Percentiles rank a stretch among this genome's conserved stretches.
Evolutionary conservation across 345 rosid species (phyloP).

Genomic region (Corymbia maculata): DNA sequence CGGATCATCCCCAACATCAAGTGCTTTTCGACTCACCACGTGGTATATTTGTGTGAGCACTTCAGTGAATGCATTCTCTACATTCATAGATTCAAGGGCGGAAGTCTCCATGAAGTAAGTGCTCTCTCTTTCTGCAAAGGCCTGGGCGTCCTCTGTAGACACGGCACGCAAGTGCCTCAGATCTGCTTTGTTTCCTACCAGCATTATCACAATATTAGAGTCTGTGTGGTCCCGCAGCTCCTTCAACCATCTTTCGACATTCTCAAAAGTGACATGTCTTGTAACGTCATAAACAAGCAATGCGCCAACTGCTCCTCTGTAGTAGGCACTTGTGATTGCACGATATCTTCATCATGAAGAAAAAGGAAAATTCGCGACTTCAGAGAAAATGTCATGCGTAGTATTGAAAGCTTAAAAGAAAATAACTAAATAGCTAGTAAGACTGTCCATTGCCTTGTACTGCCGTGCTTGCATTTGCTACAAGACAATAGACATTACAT

Average conservation of each 20-base stretch:
- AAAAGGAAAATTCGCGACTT: not conserved
- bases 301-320: slow-evolving; percentile 87
- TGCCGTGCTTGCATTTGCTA: not conserved
- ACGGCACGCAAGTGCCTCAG: slow-evolving; percentile 74
- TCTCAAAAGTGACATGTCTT: slow-evolving; percentile 74
- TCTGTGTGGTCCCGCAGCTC: slow-evolving; percentile 86
- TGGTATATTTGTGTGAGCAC: slow-evolving; percentile 72
- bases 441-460: not conserved
- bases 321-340: slow-evolving; percentile 90
- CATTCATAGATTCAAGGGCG: slow-evolving; percentile 75
- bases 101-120: slow-evolving; percentile 89
- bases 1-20: slow-evolving; percentile 51
- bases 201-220: slow-evolving; percentile 76
- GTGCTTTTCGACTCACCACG: slow-evolving; percentile 63
- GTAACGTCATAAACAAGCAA: slow-evolving; percentile 84
- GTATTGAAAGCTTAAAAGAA: not conserved
- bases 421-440: not conserved
- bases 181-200: slow-evolving; percentile 88
- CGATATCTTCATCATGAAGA: slow-evolving; percentile 43
- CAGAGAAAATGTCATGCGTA: not conserved
- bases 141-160: slow-evolving; percentile 53
- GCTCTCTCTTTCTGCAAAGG: slow-evolving; percentile 68
- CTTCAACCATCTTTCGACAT: slow-evolving; percentile 86
- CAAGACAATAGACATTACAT: not conserved
- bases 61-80: slow-evolving; percentile 74